Evolutionary conservation across 345 rosid genomes (phyloP), one percentile per base, ranked within the genome.

Genomic region (Gossypium bickii): DNA sequence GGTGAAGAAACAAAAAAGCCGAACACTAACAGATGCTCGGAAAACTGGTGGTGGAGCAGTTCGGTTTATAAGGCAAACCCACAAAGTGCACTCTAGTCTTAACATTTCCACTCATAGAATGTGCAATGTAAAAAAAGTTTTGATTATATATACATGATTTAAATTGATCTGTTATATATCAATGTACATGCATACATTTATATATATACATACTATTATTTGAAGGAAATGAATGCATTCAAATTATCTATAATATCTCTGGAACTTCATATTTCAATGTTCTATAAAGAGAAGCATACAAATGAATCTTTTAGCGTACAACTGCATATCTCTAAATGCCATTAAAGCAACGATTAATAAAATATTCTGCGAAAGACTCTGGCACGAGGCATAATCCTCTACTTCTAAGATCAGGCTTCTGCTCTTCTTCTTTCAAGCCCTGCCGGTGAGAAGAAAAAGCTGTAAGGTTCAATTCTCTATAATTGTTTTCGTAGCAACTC

Each of bases 341-440:
- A 24, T 11, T 11, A 70, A 41, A 51, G 73, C 64, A 67, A 49
- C 43, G 41, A 58, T 41, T 63, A 7, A 82, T 67, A 15, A 78
- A 74, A 63, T 48, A 74, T 18, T 81, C 79, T 29, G 80, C 88
- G 7, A 58, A 73, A 67, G 83, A 66, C 27, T 71, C 11, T 7
- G 86, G 81, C 67, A 82, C 85, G 7, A 83, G 87, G 76, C 83
- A 80, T 18, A 80, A 75, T 16, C 84, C 85, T 80, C 77, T 80
- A 20, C 78, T 75, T 76, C 73, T 77, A 24, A 83, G 82, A 41
- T 80, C 79, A 72, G 51, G 58, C 55, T 72, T 80, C 11, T 51
- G 71, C 57, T 64, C 75, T 72, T 74, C 63, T 52, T 67, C 73
- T 41, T 62, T 73, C 29, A 76, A 68, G 41, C 66, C 74, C 84